Evolutionary conservation across 352 stramenopile genomes (phyloP), one percentile per base, ranked within the genome.

Genomic region (Phytophthora foliorum): DNA sequence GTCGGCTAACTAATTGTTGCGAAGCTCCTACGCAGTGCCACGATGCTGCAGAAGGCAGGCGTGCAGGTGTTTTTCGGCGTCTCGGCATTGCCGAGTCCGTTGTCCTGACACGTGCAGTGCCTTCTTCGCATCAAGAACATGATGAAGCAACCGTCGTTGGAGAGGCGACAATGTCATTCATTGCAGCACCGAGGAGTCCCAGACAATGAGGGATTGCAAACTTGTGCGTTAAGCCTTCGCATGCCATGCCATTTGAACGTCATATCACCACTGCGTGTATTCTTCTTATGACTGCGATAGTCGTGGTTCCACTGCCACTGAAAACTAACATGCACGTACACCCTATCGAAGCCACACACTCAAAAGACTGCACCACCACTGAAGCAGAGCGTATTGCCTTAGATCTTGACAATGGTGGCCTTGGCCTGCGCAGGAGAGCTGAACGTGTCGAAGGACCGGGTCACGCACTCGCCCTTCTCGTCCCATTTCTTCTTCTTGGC

Each of bases 331-430:
- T 53, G 53, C 58, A 74, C 63, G 25, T 57, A 63, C 69, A 54
- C 52, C 51, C 60, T 70, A 56, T 63, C 57, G 41, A 57, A 61
- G 53, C 42, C 29, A 53, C 22, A 29, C 17, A 32, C 32, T 55
- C 42, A 46, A 63, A n/a, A 56, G 19, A 51, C 19, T 68, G 22
- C 32, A 57, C n/a, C 13, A 32, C 45, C 51, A 39, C 34, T 39
- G 34, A 6, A 39, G 34, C 31, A 38, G 31, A 38, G 31, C 31
- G 31, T 39, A 9, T 34, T 44, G 31, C 13, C 60, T 77, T 76
- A 81, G 38, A 81, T 75, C 61, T 78, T 76, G 53, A 55, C 74
- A 34, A 81, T 81, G 22, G 65, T 63, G 36, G 60, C 58, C 19
- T 78, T 57, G 9, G 68, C 61, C 19, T 48, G 57, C 19, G 72